Conservation (phyloP, 805 yeast genomes). For the Priceomyces castillae region DNA sequence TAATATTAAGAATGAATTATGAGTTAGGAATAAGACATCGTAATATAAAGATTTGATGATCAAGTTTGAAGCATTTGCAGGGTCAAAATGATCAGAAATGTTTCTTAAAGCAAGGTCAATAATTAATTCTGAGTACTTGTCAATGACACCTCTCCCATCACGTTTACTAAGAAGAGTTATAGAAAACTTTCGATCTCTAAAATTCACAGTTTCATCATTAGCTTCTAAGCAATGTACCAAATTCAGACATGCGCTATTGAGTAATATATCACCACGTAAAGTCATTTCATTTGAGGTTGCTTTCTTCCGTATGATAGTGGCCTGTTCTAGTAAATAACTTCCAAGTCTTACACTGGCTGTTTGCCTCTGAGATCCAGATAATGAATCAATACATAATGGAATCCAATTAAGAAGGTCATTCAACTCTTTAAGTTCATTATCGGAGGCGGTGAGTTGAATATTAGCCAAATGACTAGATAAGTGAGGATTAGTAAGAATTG, state of each 20-base stretch:
- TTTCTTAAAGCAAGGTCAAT: slow-evolving; percentile 23
- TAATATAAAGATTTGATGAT: slow-evolving; percentile 42
- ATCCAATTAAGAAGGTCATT: slow-evolving; percentile 53
- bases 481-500: slow-evolving; percentile 54
- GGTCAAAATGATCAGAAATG: slow-evolving; percentile 11
- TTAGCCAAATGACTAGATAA: slow-evolving; percentile 36
- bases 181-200: slow-evolving; percentile 24
- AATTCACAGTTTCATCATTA: slow-evolving; percentile 12
- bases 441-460: slow-evolving; percentile 4
- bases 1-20: slow-evolving; percentile 21
- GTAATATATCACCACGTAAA: not conserved
- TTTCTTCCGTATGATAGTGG: not conserved
- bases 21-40: slow-evolving; percentile 41
- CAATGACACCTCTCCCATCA: slow-evolving; percentile 50
- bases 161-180: slow-evolving; percentile 39
- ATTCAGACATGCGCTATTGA: slow-evolving; percentile 7
- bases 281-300: not conserved
- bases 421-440: slow-evolving; percentile 11
- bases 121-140: slow-evolving; percentile 38
- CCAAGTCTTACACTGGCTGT: slow-evolving; percentile 53
- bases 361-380: slow-evolving; percentile 49
- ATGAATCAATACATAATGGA: slow-evolving; percentile 38
- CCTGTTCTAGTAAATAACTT: slow-evolving; percentile 26
- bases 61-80: slow-evolving; percentile 20
- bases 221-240: slow-evolving; percentile 18